Percentiles rank a stretch among this genome's conserved stretches.
phyloP scores from a whole-genome alignment of 305 asterid species.

The Plantago coronopus region DNA sequence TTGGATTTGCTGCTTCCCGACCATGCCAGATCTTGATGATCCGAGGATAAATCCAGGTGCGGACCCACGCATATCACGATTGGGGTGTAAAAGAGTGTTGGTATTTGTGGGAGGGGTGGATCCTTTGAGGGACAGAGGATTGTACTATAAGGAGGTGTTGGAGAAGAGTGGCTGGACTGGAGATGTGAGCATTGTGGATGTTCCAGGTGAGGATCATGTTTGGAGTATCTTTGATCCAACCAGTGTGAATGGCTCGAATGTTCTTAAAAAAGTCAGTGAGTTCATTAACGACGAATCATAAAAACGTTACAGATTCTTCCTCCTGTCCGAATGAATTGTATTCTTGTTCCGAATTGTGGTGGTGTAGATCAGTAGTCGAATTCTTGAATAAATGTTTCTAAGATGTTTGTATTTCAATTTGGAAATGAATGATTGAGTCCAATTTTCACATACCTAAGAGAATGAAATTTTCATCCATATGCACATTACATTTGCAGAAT shows the following conservation, averaged over 20 bases:
- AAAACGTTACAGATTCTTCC: too few species aligned
- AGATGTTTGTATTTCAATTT: too few species aligned
- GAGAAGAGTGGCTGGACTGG: conserved; percentile 22
- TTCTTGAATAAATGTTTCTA: too few species aligned
- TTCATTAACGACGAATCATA: conserved; percentile 1
- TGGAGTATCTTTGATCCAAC: conserved; percentile 8
- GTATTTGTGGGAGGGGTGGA: conserved; percentile 29
- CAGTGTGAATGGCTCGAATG: background rate
- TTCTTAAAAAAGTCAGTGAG: background rate
- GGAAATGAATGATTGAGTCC: too few species aligned
- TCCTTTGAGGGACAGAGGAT: background rate
- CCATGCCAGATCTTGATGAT: conserved; percentile 11
- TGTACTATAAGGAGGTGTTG: conserved; percentile 13
- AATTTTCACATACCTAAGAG: too few species aligned
- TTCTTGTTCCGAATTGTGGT: too few species aligned
- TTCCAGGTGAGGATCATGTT: conserved; percentile 20
- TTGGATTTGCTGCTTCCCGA: background rate
- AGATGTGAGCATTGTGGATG: conserved; percentile 11
- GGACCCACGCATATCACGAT: conserved; percentile 17
- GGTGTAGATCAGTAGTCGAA: too few species aligned
- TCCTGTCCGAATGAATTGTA: too few species aligned
- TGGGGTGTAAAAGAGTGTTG: conserved; percentile 24
- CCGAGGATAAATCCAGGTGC: conserved; percentile 15
- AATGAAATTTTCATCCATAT: background rate
- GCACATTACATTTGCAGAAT: background rate